Percentiles rank a stretch among this genome's conserved stretches.
These are phyloP conservation scores for Tritrichomonas musculus DNA, from an alignment of 208 protist genomes.

Conservation along the genomic window DNA sequence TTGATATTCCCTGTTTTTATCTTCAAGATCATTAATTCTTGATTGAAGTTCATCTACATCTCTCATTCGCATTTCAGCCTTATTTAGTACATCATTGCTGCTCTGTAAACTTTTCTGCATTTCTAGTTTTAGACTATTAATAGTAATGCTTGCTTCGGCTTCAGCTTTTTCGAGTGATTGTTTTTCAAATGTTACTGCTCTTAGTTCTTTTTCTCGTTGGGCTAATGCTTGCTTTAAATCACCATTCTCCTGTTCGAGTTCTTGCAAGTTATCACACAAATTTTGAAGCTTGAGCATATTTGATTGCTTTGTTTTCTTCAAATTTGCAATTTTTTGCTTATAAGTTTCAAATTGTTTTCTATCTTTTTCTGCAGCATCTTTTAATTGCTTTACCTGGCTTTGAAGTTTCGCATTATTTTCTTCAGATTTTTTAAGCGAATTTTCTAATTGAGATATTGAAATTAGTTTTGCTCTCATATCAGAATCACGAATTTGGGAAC, in stretches of 20 bases:
- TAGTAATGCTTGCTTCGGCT: background rate
- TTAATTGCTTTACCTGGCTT: background rate
- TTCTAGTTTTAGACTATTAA: background rate
- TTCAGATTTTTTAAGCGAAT: background rate
- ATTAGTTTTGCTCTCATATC: background rate
- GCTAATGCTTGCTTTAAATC: background rate
- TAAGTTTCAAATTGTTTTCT: background rate
- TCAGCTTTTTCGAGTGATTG: background rate
- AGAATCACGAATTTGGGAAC: background rate
- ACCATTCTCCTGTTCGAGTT: background rate
- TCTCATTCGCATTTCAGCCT: background rate
- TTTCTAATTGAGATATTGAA: background rate
- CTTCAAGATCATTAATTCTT: background rate
- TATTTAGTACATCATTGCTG: background rate
- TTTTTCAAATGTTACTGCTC: background rate
- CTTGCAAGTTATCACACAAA: background rate
- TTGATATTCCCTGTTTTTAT: background rate
- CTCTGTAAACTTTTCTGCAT: background rate
- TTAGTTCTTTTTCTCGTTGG: background rate
- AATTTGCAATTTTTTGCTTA: background rate
- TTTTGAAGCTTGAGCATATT: background rate
- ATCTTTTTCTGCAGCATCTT: background rate
- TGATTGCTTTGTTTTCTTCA: background rate
- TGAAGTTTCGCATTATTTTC: background rate
- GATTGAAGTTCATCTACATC: background rate